These are phyloP conservation scores for Pseudogymnoascus sp. DNA, from an alignment of 2,329 filamentous ascomycete species.

Conservation along the genomic window DNA sequence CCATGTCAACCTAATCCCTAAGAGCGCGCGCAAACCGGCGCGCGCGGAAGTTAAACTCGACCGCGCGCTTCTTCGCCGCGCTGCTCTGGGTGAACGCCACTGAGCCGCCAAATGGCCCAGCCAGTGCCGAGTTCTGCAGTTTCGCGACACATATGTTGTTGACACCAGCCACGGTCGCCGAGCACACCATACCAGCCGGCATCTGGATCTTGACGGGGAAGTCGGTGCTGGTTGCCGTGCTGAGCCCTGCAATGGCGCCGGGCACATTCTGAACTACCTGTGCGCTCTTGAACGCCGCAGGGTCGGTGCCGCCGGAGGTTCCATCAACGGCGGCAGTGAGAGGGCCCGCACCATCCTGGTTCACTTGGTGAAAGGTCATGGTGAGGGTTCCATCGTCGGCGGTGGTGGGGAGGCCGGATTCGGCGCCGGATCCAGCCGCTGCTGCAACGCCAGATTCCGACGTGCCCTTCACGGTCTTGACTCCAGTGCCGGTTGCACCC, in stretches of 20 bases:
- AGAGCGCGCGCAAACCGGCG: constrained; percentile 27
- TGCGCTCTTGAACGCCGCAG: constrained; percentile 50
- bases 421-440: constrained; percentile 44
- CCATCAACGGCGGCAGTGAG: constrained; percentile 51
- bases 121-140: constrained; percentile 51
- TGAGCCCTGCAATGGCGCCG: constrained; percentile 49
- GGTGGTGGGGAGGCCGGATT: constrained; percentile 49
- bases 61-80: constrained; percentile 50
- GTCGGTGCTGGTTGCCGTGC: constrained; percentile 50
- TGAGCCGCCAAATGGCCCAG: constrained; percentile 59
- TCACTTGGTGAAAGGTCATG: constrained; percentile 61
- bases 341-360: constrained; percentile 61
- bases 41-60: constrained; percentile 40
- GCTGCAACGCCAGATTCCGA: constrained; percentile 42
- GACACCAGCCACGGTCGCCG: constrained; percentile 48
- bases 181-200: constrained; percentile 59
- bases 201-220: constrained; percentile 58
- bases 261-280: constrained; percentile 53
- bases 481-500: constrained; percentile 41
- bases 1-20: background rate
- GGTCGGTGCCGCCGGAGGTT: constrained; percentile 54
- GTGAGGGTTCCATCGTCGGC: constrained; percentile 50
- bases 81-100: constrained; percentile 55
- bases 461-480: constrained; percentile 37
- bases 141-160: constrained; percentile 56